Base-by-base conservation (phyloP, 2,329 filamentous ascomycete species). In the Hypoxylon sp. region DNA sequence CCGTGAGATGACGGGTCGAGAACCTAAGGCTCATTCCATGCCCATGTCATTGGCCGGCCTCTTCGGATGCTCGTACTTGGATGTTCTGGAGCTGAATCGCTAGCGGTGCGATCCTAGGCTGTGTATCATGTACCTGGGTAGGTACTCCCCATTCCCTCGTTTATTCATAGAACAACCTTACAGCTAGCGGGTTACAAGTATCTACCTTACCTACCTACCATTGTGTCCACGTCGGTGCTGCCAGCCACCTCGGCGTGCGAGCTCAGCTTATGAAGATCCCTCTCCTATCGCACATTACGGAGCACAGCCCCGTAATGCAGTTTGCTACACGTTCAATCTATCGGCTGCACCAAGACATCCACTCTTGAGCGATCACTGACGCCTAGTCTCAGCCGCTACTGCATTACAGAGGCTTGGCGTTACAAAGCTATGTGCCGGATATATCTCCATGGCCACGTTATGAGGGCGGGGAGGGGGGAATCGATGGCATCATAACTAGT, bases 231-330 rank as follows among this genome's bases (percentile, higher is more conserved):
- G 24, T 48, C 31, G 47, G 35, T 50, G 31, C 48, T 59, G 50
- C 48, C 47, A 70, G 67, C 47, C 53, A 63, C 51, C 54, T 29
- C 44, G 42, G 19, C 24, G 39, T 52, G 27, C 11, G 55, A 54
- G 42, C 56, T 67, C 52, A 62, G 64, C 67, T 70, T 56, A 53
- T 29, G 57, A 65, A 57, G 57, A 68, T 62, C 61, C 21, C 31
- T 62, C 17, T 21, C 57, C 32, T 35, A 53, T 68, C 37, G 17
- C 24, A 48, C 47, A 52, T 55, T 58, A 29, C 37, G 31, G 52
- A 27, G 42, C 31, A 32, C 51, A 51, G 55, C 48, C 59, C 55
- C 50, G 19, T 31, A 42, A 39, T 47, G 53, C 53, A 42, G 47
- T 54, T 62, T 47, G 39, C 62, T 21, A 27, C 53, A 10, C 48